Evolutionary conservation across 1,284 basidiomycete species (phyloP).

Genomic region (Takashimella tepidaria): DNA sequence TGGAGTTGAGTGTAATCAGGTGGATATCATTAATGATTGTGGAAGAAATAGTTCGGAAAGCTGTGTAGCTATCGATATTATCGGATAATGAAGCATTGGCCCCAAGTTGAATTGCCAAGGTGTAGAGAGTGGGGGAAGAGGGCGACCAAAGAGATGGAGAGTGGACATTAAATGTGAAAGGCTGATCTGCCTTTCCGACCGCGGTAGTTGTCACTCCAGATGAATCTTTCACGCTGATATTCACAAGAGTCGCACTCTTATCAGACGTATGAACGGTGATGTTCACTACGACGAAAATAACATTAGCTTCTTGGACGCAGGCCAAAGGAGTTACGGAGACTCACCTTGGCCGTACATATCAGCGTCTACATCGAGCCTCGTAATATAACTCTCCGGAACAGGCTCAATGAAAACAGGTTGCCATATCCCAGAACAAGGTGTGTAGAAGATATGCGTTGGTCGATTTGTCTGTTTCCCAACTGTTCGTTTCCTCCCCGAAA

Average conservation of each 20-base stretch:
- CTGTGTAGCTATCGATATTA: constrained; percentile 11
- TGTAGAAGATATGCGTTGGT: constrained; percentile 24
- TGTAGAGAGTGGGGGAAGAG: constrained; percentile 12
- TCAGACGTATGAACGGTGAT: constrained; percentile 7
- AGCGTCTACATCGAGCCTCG: constrained; percentile 11
- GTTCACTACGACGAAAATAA: constrained; percentile 8
- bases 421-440: constrained; percentile 22
- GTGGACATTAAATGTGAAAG: constrained; percentile 12
- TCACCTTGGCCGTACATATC: constrained; percentile 16
- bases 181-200: constrained; percentile 4
- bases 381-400: constrained; percentile 13
- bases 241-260: neutral
- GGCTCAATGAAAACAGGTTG: constrained; percentile 23
- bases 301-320: too few relatives aligned
- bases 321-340: neutral
- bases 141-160: constrained; percentile 16
- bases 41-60: constrained; percentile 12
- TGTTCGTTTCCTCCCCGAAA: too few relatives aligned
- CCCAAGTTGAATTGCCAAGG: constrained; percentile 4
- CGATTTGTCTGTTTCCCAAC: constrained; percentile 19
- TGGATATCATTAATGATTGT: constrained; percentile 8
- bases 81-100: constrained; percentile 2
- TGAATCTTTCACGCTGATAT: neutral
- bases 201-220: constrained; percentile 2
- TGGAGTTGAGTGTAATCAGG: constrained; percentile 14